These are phyloP conservation scores for Ceratobasidium sp. DNA, from an alignment of 1,284 basidiomycete species.

Conservation along the genomic window DNA sequence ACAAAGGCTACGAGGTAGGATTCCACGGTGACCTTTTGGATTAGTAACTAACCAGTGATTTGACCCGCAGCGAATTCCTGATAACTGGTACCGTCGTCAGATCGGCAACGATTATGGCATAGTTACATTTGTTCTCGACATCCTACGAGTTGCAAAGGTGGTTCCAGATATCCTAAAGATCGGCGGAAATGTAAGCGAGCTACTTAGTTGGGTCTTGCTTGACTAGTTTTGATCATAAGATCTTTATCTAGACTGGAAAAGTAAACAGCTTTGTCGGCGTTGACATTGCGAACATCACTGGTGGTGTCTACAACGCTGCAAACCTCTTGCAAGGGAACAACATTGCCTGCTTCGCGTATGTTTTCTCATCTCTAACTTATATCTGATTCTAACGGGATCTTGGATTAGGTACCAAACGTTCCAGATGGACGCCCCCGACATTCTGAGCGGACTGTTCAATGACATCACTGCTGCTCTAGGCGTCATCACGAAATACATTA, in stretches of 20 bases:
- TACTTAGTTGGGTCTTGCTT: no score
- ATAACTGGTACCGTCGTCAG: conserved; percentile 50
- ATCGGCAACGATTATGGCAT: conserved; percentile 46
- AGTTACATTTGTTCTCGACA: background rate
- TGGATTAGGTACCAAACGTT: background rate
- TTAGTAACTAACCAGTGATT: background rate
- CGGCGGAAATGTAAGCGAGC: conserved; percentile 19
- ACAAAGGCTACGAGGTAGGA: conserved; percentile 24
- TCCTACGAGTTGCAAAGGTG: background rate
- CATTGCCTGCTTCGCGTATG: conserved; percentile 21
- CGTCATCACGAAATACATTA: conserved; percentile 19
- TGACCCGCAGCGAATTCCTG: conserved; percentile 21
- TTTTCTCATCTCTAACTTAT: background rate
- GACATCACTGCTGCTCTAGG: background rate
- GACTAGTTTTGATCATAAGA: no score
- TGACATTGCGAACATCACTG: conserved; percentile 23
- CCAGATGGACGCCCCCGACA: background rate
- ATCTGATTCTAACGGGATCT: background rate
- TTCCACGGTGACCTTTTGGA: background rate
- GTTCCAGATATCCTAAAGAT: background rate
- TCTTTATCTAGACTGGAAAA: conserved; percentile 19
- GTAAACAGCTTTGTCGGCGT: conserved; percentile 24
- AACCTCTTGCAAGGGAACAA: conserved; percentile 28
- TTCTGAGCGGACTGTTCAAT: conserved; percentile 15
- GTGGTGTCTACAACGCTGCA: conserved; percentile 18